These are phyloP conservation scores for Fusarium kyushuense DNA, from an alignment of 2,329 filamentous ascomycete genomes.

Conservation along the genomic window DNA sequence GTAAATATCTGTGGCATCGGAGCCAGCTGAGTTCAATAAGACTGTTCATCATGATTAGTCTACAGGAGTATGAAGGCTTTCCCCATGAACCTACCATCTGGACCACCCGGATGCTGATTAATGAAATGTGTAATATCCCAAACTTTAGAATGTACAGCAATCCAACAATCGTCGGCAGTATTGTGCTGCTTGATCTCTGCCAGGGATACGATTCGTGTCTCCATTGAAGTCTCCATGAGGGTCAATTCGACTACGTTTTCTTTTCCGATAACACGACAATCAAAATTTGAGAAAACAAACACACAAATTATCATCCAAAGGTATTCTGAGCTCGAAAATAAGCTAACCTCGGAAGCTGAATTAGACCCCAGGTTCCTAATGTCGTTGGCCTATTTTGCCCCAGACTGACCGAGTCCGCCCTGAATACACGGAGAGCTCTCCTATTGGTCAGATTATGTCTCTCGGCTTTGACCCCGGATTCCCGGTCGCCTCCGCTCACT, in stretches of 20 bases:
- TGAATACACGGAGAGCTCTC: conserved; percentile 15
- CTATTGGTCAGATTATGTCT: neutral
- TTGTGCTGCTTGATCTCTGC: conserved; percentile 62
- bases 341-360: conserved; percentile 11
- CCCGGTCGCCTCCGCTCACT: neutral
- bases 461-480: conserved; percentile 14
- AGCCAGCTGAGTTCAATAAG: conserved; percentile 64
- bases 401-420: neutral
- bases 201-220: conserved; percentile 30
- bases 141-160: conserved; percentile 75
- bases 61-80: fast-evolving
- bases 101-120: conserved; percentile 54
- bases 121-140: conserved; percentile 78
- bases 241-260: neutral
- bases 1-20: conserved; percentile 66
- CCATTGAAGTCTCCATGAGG: conserved; percentile 25
- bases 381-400: neutral
- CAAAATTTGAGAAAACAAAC: neutral
- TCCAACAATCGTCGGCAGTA: conserved; percentile 68
- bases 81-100: conserved; percentile 44
- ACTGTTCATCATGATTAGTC: conserved; percentile 49
- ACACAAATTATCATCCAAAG: neutral
- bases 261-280: neutral
- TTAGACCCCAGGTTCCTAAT: neutral
- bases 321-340: conserved; percentile 14